A percentile compares a stretch with the other conserved stretches of the same genome.
Conservation (phyloP, 345 rosid genomes). For the Clarkia xantiana region DNA sequence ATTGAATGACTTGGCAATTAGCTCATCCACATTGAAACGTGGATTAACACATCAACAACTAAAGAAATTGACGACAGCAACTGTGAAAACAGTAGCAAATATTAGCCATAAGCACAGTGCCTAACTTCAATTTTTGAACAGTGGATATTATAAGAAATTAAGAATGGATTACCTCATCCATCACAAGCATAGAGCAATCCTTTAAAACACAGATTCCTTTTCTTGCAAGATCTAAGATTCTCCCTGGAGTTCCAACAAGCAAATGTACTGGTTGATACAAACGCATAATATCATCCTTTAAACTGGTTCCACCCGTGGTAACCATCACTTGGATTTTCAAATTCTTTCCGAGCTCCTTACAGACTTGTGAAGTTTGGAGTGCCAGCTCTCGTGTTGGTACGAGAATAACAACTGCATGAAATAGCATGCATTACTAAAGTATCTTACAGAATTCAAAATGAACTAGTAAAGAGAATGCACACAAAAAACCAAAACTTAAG, state of each 20-base stretch:
- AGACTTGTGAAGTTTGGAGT: constrained; percentile 97
- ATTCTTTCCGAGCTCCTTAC: constrained; percentile 95
- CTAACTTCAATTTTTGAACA: too few relatives aligned
- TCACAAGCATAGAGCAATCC: constrained; percentile 88
- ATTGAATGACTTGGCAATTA: too few relatives aligned
- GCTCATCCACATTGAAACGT: neutral
- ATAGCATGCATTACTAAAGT: neutral
- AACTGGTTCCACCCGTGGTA: constrained; percentile 98
- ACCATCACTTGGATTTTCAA: constrained; percentile 94
- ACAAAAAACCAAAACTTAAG: too few relatives aligned
- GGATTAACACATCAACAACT: neutral
- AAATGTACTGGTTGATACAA: constrained; percentile 95
- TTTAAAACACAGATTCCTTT: constrained; percentile 92
- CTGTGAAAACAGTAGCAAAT: too few relatives aligned
- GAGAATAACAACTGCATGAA: constrained; percentile 66
- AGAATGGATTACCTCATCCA: constrained; percentile 68
- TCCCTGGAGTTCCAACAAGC: constrained; percentile 98
- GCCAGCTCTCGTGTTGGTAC: constrained; percentile 99
- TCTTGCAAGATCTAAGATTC: constrained; percentile 88
- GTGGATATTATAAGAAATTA: too few relatives aligned
- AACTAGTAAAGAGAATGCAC: too few relatives aligned
- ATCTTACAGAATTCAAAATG: too few relatives aligned
- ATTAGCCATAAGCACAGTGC: too few relatives aligned
- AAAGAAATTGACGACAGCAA: neutral
- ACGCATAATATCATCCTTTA: constrained; percentile 98